phyloP scores from a whole-genome alignment of 192 early-diverging fungal species.

The Allomyces macrogynus region DNA sequence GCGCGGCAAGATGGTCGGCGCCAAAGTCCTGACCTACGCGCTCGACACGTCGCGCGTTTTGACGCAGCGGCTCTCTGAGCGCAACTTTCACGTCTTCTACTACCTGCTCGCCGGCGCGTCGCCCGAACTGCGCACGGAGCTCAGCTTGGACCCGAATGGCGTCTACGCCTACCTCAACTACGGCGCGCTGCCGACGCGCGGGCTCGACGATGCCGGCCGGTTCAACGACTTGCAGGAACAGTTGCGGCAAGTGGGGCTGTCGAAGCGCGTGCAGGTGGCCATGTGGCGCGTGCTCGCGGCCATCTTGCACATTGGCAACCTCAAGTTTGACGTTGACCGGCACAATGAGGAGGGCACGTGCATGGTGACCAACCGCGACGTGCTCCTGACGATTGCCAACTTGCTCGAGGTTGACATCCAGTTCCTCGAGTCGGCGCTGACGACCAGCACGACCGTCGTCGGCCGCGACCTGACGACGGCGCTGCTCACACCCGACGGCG shows the following conservation, averaged over 20 bases:
- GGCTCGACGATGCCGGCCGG: conserved; percentile 29
- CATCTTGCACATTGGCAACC: conserved; percentile 74
- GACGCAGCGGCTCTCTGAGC: conserved; percentile 29
- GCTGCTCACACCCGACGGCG: conserved; percentile 62
- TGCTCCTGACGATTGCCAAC: conserved; percentile 43
- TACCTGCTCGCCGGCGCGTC: conserved; percentile 60
- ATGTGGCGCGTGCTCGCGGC: conserved; percentile 72
- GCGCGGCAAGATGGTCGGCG: conserved; percentile 58
- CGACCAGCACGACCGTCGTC: conserved; percentile 64
- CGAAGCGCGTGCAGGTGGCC: conserved; percentile 41
- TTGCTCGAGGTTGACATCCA: conserved; percentile 55
- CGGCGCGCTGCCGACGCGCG: conserved; percentile 17
- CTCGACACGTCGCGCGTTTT: conserved; percentile 42
- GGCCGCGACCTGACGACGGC: conserved; percentile 69
- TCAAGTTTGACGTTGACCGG: conserved; percentile 53
- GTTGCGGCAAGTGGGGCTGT: conserved; percentile 39
- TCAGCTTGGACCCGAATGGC: conserved; percentile 24
- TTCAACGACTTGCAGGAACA: conserved; percentile 43
- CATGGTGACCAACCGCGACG: conserved; percentile 50
- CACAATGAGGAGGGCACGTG: conserved; percentile 53
- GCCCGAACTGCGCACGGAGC: conserved; percentile 42
- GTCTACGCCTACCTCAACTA: conserved; percentile 2
- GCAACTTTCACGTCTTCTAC: conserved; percentile 61
- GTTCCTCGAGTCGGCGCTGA: conserved; percentile 49
- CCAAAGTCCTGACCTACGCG: conserved; percentile 48